A percentile compares a stretch with the other conserved stretches of the same genome.
phyloP scores from a whole-genome alignment of 2,329 filamentous ascomycete genomes.

The Aspergillus sp. region DNA sequence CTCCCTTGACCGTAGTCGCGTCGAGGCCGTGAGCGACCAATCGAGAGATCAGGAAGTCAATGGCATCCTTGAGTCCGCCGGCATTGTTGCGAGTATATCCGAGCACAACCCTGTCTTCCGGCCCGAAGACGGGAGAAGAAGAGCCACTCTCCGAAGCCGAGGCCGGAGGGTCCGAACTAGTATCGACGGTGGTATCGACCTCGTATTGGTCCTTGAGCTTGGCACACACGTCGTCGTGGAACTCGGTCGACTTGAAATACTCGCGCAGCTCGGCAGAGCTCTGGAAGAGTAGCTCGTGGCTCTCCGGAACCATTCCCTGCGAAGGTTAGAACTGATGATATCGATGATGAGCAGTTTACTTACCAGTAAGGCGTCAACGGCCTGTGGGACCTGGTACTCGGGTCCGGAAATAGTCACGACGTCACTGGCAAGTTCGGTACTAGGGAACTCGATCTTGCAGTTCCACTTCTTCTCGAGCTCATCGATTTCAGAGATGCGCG shows the following conservation, averaged over 20 bases:
- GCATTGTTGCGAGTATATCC: constrained; percentile 96
- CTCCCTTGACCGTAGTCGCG: constrained; percentile 80
- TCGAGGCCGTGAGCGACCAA: constrained; percentile 90
- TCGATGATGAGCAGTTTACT: background rate
- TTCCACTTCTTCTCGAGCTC: constrained; percentile 99
- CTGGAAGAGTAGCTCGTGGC: constrained; percentile 84
- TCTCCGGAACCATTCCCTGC: constrained; percentile 94
- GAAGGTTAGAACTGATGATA: background rate
- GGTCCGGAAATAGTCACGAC: constrained; percentile 93
- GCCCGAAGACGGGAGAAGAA: constrained; percentile 48
- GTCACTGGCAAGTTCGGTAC: constrained; percentile 95
- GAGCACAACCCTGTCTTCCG: constrained; percentile 64
- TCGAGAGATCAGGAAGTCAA: constrained; percentile 86
- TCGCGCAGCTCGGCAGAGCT: constrained; percentile 74
- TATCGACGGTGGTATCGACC: constrained; percentile 77
- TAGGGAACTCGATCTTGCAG: constrained; percentile 98
- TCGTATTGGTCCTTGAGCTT: constrained; percentile 92
- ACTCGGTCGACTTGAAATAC: constrained; percentile 79
- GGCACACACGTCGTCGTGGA: constrained; percentile 73
- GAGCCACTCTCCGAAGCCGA: constrained; percentile 33
- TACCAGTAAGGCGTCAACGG: constrained; percentile 90
- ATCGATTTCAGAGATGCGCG: constrained; percentile 84
- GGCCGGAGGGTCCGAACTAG: constrained; percentile 32
- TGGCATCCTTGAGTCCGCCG: constrained; percentile 89
- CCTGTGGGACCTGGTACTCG: constrained; percentile 96